phyloP scores from a whole-genome alignment of 768 basidiomycete species.

The Daedalea quercina region DNA sequence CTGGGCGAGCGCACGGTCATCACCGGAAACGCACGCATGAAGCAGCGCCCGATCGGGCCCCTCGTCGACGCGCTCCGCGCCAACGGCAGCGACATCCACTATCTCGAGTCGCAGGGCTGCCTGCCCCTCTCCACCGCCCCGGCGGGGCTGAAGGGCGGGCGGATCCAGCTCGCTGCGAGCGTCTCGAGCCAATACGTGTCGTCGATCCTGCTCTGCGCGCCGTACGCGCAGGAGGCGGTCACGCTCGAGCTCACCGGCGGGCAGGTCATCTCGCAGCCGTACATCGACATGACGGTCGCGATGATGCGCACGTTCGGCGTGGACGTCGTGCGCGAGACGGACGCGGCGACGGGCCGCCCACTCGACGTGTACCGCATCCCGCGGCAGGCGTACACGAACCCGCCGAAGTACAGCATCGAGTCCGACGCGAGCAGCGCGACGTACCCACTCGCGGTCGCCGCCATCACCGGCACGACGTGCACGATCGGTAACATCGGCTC shows the following conservation, averaged over 20 bases:
- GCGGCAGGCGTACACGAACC: slow-evolving; percentile 69
- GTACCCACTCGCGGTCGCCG: slow-evolving; percentile 94
- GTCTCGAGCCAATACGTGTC: slow-evolving; percentile 99
- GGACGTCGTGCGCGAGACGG: slow-evolving; percentile 58
- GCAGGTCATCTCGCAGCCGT: slow-evolving; percentile 95
- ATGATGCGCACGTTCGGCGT: slow-evolving; percentile 97
- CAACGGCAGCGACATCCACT: slow-evolving; percentile 77
- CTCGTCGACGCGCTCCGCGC: slow-evolving; percentile 82
- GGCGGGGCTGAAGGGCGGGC: slow-evolving; percentile 74
- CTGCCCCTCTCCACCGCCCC: slow-evolving; percentile 85
- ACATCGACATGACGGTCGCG: slow-evolving; percentile 99
- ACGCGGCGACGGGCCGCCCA: slow-evolving; percentile 48
- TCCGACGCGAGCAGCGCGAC: slow-evolving; percentile 94
- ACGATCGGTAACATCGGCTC: slow-evolving; percentile 91
- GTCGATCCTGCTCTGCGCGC: slow-evolving; percentile 93
- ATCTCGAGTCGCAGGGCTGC: slow-evolving; percentile 75
- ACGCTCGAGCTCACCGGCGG: slow-evolving; percentile 89
- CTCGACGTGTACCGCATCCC: slow-evolving; percentile 89
- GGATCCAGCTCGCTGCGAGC: slow-evolving; percentile 83
- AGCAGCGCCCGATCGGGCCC: slow-evolving; percentile 94
- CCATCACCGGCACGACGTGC: slow-evolving; percentile 94
- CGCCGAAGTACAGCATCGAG: slow-evolving; percentile 82
- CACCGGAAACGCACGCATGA: slow-evolving; percentile 98
- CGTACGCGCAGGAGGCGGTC: slow-evolving; percentile 80
- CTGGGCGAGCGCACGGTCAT: slow-evolving; percentile 60